A percentile compares a stretch with the other conserved stretches of the same genome.
phyloP scores from a whole-genome alignment of 139 green algal species.

The Pycnococcus provasolii region DNA sequence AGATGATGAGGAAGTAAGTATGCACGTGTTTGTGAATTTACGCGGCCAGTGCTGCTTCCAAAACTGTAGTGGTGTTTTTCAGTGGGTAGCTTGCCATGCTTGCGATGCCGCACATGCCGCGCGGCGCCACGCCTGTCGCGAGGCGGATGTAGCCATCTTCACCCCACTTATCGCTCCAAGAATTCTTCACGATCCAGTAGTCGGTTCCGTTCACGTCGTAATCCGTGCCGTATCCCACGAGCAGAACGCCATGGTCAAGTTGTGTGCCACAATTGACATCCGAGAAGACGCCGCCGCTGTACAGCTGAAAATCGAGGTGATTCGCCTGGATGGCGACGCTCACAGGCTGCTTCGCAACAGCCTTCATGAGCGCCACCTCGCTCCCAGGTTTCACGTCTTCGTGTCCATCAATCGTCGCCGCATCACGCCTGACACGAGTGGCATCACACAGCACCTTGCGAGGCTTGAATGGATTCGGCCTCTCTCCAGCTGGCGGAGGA shows the following conservation, averaged over 20 bases:
- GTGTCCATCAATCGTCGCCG: neutral
- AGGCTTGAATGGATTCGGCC: neutral
- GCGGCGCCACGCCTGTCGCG: slow-evolving; percentile 1
- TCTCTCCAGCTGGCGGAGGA: neutral
- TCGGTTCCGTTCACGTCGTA: slow-evolving; percentile 35
- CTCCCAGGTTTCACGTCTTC: neutral
- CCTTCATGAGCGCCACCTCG: neutral
- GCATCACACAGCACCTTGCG: neutral
- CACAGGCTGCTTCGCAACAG: slow-evolving; percentile 2
- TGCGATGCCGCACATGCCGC: slow-evolving; percentile 8
- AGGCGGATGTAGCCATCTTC: slow-evolving; percentile 64
- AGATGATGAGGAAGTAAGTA: too few species aligned
- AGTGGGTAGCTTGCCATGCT: too few species aligned
- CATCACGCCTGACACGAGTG: neutral
- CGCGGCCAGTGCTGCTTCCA: too few species aligned
- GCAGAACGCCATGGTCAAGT: slow-evolving; percentile 68
- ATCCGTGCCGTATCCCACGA: slow-evolving; percentile 67
- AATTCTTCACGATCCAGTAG: slow-evolving; percentile 46
- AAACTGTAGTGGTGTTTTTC: too few species aligned
- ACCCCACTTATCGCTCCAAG: slow-evolving; percentile 53
- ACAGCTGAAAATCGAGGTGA: neutral
- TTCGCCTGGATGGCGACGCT: slow-evolving; percentile 4
- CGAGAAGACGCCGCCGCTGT: slow-evolving; percentile 9
- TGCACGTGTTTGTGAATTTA: too few species aligned
- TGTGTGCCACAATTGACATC: slow-evolving; percentile 9